Evolutionary conservation across 1,284 basidiomycete species (phyloP).

Genomic region (Waitea zeae): DNA sequence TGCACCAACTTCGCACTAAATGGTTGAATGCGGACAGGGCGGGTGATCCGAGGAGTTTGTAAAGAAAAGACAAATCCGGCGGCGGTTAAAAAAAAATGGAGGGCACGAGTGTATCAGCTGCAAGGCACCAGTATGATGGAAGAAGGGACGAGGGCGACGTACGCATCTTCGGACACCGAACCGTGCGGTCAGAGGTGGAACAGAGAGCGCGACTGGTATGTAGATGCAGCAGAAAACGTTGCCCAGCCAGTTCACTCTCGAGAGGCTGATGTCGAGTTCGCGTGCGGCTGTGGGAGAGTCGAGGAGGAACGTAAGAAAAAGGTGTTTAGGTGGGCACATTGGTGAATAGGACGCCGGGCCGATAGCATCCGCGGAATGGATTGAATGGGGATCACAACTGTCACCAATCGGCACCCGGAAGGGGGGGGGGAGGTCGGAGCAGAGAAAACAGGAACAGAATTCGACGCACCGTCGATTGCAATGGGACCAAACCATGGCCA

Average conservation of each 20-base stretch:
- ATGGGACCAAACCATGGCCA: conserved; percentile 70
- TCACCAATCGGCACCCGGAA: no score
- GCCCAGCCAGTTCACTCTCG: conserved; percentile 62
- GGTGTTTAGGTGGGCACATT: no score
- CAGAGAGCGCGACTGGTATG: conserved; percentile 36
- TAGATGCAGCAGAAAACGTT: conserved; percentile 46
- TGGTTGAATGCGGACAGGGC: not conserved
- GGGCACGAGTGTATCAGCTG: no score
- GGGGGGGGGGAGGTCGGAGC: no score
- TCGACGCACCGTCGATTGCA: conserved; percentile 44
- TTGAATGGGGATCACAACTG: conserved; percentile 5
- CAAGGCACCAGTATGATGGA: not conserved
- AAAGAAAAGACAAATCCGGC: no score
- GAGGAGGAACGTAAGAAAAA: no score
- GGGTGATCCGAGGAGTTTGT: no score
- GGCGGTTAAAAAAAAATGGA: no score
- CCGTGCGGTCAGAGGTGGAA: conserved; percentile 36
- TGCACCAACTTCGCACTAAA: conserved; percentile 36
- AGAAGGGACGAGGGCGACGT: conserved; percentile 9
- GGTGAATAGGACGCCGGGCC: no score
- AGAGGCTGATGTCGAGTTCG: conserved; percentile 44
- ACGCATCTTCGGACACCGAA: conserved; percentile 46
- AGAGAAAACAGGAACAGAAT: no score
- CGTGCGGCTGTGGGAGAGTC: conserved; percentile 22
- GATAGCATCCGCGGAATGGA: not conserved